Conservation (phyloP, 2,329 filamentous ascomycete species). For the Cytospora leucostoma region DNA sequence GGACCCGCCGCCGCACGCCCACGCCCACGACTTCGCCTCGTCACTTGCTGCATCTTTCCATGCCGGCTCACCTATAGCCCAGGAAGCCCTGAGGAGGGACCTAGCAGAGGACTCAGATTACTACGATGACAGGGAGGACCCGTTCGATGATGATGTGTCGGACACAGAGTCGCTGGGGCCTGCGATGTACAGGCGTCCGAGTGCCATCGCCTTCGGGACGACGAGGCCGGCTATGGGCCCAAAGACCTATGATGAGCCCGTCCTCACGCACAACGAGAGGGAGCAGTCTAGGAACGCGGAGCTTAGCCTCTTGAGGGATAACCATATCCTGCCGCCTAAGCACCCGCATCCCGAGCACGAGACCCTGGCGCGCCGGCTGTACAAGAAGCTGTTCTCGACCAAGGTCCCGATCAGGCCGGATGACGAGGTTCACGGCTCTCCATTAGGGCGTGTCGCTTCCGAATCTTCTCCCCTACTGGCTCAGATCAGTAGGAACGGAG, state of each 20-base stretch:
- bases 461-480: slow-evolving; percentile 47
- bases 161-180: slow-evolving; percentile 42
- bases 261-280: slow-evolving; percentile 56
- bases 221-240: slow-evolving; percentile 70
- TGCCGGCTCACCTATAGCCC: slow-evolving; percentile 65
- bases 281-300: slow-evolving; percentile 60
- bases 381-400: slow-evolving; percentile 55
- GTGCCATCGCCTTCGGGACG: slow-evolving; percentile 72
- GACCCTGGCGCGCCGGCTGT: slow-evolving; percentile 43
- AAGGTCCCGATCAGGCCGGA: slow-evolving; percentile 46
- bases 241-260: slow-evolving; percentile 47
- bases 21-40: slow-evolving; percentile 31
- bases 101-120: slow-evolving; percentile 65
- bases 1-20: slow-evolving; percentile 11
- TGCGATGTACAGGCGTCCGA: slow-evolving; percentile 72
- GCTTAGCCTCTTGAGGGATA: slow-evolving; percentile 63
- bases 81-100: slow-evolving; percentile 66
- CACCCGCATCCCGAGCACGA: slow-evolving; percentile 42
- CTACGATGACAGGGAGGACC: slow-evolving; percentile 40
- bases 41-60: slow-evolving; percentile 53
- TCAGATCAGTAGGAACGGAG: slow-evolving; percentile 28
- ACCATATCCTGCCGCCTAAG: slow-evolving; percentile 66
- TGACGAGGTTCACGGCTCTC: slow-evolving; percentile 42
- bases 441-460: slow-evolving; percentile 62
- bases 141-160: slow-evolving; percentile 36